Evolutionary conservation across 2,329 filamentous ascomycete genomes (phyloP), one percentile per base, ranked within the genome.

Genomic region (Hypoxylon sp.): DNA sequence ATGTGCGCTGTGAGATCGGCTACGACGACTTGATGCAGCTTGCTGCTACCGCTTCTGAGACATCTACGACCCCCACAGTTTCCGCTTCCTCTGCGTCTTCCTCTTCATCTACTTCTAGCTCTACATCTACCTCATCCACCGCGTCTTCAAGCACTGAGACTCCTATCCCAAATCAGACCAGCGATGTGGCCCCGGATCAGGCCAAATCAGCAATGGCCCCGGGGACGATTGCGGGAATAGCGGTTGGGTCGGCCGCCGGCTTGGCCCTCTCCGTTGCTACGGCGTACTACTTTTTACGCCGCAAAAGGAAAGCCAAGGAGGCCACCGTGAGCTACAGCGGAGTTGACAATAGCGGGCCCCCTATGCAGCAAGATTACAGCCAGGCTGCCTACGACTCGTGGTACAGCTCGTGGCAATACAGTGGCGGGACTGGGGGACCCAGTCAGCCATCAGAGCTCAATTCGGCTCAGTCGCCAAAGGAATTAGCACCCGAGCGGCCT

Each of bases 1-100:
- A 34, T 30, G 17, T 58, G n/a, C 34, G 53, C 25, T 58, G 32
- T 32, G 49, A 36, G 21, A 60, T 60, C n/a, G 49, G 45, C 13
- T 34, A 63, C 19, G 10, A 3, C 51, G 52, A 63, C 21, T 50
- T 63, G 36, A 63, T 63, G 51, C 25, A 51, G n/a, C 51, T 57
- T 56, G 52, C 7, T 19, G 60, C 34, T 28, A 50, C 49, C 5
- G 41, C 50, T 30, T 38, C 38, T n/a, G 19, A 49, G 28, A 61
- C 41, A 23, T 49, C 41, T 7, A 13, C 25, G 28, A n/a, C 43
- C 9, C 14, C 38, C 17, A 41, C 28, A 1, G 13, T 6, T 5
- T 38, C 30, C n/a, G 5, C 49, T 21, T 38, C 34, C 10, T 25
- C 50, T 9, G 23, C 32, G 10, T 41, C 51, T 55, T 43, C 38